These are phyloP conservation scores for Penicillium nucicola DNA, from an alignment of 495 filamentous ascomycete species.

Conservation along the genomic window DNA sequence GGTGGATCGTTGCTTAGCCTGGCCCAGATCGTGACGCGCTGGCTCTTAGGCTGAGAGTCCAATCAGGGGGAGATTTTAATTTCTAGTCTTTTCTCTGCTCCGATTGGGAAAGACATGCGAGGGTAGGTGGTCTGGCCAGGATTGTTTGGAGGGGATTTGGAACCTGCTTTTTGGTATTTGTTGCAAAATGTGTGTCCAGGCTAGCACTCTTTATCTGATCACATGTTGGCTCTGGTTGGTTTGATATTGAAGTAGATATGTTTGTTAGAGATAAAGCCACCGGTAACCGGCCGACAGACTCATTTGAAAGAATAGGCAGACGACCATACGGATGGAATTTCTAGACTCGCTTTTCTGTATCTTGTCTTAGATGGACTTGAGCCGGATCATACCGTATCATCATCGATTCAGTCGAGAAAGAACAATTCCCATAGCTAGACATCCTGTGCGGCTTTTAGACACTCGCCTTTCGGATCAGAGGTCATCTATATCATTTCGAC, in stretches of 20 bases:
- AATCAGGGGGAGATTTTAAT: conserved; percentile 8
- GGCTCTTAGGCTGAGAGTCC: conserved; percentile 38
- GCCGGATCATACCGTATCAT: too few relatives aligned
- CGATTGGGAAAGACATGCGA: conserved; percentile 14
- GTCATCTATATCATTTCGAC: not conserved
- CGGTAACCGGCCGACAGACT: too few relatives aligned
- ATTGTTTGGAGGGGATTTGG: conserved; percentile 2
- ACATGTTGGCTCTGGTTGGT: not conserved
- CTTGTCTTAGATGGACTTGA: too few relatives aligned
- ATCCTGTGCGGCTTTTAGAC: too few relatives aligned
- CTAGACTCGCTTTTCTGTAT: too few relatives aligned
- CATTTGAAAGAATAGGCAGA: too few relatives aligned
- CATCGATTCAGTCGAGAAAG: too few relatives aligned
- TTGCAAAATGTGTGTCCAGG: not conserved
- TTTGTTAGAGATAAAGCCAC: too few relatives aligned
- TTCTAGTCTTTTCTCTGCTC: conserved; percentile 17
- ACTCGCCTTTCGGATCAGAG: not conserved
- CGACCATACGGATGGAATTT: too few relatives aligned
- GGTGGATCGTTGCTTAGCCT: conserved; percentile 34
- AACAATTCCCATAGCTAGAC: too few relatives aligned
- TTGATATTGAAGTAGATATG: too few relatives aligned
- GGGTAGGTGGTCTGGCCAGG: conserved; percentile 8
- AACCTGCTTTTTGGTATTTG: not conserved
- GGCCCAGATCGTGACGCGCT: conserved; percentile 49
- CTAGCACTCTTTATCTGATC: not conserved